Evolutionary conservation across 257 asterid genomes (phyloP).

Genomic region (Nicotiana otophora): DNA sequence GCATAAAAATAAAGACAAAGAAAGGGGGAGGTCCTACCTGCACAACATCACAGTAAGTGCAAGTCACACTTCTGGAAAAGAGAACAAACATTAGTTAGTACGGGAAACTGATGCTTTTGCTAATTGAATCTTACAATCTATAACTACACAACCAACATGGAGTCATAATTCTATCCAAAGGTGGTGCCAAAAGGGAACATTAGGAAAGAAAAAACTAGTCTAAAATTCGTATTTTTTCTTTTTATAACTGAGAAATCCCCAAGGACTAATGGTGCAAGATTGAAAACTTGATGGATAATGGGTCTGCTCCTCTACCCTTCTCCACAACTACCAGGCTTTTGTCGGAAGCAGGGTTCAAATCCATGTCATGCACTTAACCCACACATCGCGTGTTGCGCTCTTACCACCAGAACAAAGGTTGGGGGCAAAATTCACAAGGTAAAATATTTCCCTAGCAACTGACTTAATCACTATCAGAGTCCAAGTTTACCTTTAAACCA

Average conservation of each 20-base stretch:
- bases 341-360: not conserved
- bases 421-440: not conserved
- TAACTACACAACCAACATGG: not conserved
- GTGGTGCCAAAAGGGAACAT: not conserved
- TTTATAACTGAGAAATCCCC: not conserved
- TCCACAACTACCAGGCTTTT: not conserved
- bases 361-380: not conserved
- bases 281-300: not conserved
- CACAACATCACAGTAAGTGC: constrained; percentile 69
- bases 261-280: not conserved
- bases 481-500: not conserved
- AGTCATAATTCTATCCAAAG: not conserved
- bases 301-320: not conserved
- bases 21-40: constrained; percentile 48
- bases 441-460: not conserved
- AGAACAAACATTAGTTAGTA: constrained; percentile 25
- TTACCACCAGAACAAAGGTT: not conserved
- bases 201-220: not conserved
- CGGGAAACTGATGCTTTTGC: constrained; percentile 3
- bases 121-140: not conserved
- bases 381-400: not conserved
- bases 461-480: not conserved
- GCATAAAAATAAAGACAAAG: not conserved
- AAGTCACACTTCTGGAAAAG: constrained; percentile 67
- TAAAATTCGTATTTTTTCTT: not conserved